Base-by-base conservation (phyloP, 2,329 filamentous ascomycete genomes). In the Fusarium longipes region DNA sequence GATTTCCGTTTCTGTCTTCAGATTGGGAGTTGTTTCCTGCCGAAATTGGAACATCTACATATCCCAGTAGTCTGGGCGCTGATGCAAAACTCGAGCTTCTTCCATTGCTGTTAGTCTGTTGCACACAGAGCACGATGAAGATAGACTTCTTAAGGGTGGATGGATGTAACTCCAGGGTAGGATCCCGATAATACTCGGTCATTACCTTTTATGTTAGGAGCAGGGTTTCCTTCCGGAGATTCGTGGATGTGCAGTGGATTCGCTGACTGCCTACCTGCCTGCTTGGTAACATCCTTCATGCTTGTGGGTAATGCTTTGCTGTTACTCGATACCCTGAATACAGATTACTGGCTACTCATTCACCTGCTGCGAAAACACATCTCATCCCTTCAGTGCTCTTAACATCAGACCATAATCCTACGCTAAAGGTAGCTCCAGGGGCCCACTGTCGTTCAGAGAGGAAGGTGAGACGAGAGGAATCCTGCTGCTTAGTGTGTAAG, bases 1-100 rank as follows among this genome's bases (percentile, higher is more conserved):
- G 67, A 66, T 73, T 73, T 73, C 71, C 67, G 53, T 38, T 72
- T 73, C 54, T 10, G 71, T 67, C 54, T 32, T 57, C 24, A 24
- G 43, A 51, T 50, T 55, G 24, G 44, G 44, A 42, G 40, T 44
- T 38, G 35, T 51, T 43, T 61, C n/a, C 48, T 56, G 44, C 55
- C 27, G 48, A 64, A 48, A 63, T 68, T 67, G 57, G 45, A 54
- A 60, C 43, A 27, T 20, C n/a, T 24, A 17, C 51, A 27, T 59
- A 27, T 58, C 36, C 50, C 49, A 60, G 38, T 32, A 42, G 38
- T 50, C 36, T 62, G 42, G 15, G 27, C 35, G 40, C 29, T 32
- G 36, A 40, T 45, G 18, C 40, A 18, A 43, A 50, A 45, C 22
- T 35, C 39, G 49, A 33, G 39, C 36, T 39, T 30, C 29, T 25